Conservation (phyloP, 2,329 filamentous ascomycete species). For the Neofusicoccum sp. region DNA sequence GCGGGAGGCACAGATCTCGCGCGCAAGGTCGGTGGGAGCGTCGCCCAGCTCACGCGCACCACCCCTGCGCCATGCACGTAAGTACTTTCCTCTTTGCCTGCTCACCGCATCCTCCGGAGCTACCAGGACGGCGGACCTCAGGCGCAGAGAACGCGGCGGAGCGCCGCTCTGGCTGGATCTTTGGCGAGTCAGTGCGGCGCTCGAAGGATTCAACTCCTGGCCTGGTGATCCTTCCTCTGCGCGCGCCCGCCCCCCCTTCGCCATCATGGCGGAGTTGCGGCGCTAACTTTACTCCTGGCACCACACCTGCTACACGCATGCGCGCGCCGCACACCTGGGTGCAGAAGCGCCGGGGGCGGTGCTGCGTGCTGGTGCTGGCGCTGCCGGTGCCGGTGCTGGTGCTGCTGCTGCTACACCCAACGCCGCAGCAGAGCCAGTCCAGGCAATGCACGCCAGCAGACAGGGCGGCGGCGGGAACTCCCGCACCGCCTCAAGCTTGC, state of each 20-base stretch:
- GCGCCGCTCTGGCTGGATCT: neutral
- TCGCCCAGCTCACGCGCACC: neutral
- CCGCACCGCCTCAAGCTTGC: neutral
- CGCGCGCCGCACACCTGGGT: neutral
- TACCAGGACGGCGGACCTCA: too few relatives aligned
- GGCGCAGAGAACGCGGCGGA: constrained; percentile 4
- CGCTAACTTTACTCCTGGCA: too few relatives aligned
- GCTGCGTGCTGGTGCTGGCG: neutral
- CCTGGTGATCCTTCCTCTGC: constrained; percentile 11
- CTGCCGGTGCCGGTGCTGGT: neutral
- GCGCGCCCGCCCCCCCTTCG: neutral
- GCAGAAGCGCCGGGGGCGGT: neutral
- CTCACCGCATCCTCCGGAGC: constrained; percentile 3
- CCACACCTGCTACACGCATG: too few relatives aligned
- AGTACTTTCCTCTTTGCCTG: neutral
- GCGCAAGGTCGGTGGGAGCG: neutral
- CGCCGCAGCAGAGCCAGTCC: neutral
- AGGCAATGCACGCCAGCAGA: neutral
- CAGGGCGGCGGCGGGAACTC: constrained; percentile 5
- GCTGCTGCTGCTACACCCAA: neutral
- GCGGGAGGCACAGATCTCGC: neutral
- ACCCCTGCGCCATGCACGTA: constrained; percentile 9
- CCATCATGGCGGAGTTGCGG: neutral
- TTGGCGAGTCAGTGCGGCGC: constrained; percentile 11
- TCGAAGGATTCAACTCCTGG: constrained; percentile 19